A percentile compares a stretch with the other conserved stretches of the same genome.
phyloP scores from a whole-genome alignment of 2,329 filamentous ascomycete species.

The Epichloe elymi region DNA sequence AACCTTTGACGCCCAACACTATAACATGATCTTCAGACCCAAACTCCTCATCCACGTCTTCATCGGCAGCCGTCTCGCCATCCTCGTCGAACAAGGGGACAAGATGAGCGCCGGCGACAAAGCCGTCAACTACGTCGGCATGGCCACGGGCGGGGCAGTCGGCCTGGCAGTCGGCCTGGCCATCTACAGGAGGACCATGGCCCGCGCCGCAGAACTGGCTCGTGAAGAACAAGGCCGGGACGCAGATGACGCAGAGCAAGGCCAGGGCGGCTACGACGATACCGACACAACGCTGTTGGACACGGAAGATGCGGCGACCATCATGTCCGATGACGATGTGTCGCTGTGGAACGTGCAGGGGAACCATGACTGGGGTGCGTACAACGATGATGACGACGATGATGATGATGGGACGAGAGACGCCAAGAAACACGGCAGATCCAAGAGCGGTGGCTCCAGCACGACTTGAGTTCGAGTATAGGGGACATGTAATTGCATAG shows the following conservation, averaged over 20 bases:
- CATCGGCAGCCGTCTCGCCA: conserved; percentile 71
- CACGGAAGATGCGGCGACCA: conserved; percentile 36
- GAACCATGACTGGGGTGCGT: conserved; percentile 20
- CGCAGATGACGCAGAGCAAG: conserved; percentile 17
- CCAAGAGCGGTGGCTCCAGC: background rate
- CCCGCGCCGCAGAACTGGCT: conserved; percentile 45
- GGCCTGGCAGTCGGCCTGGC: conserved; percentile 68
- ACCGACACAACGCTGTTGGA: conserved; percentile 31
- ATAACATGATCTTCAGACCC: conserved; percentile 33
- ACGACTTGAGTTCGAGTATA: background rate
- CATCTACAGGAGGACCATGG: conserved; percentile 66
- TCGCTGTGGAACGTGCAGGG: conserved; percentile 38
- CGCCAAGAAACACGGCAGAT: background rate
- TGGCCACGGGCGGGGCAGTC: conserved; percentile 55
- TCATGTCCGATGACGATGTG: conserved; percentile 47
- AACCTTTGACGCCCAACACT: background rate
- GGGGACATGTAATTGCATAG: no score
- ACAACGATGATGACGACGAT: conserved; percentile 14
- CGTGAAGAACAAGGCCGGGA: conserved; percentile 28
- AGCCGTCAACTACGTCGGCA: conserved; percentile 71
- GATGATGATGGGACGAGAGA: background rate
- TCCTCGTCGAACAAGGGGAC: conserved; percentile 70
- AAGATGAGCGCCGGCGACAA: conserved; percentile 71
- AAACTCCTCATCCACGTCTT: conserved; percentile 90
- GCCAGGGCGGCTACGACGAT: conserved; percentile 28